Evolutionary conservation across 495 filamentous ascomycete species (phyloP).

Genomic region (Annulohypoxylon moriforme): DNA sequence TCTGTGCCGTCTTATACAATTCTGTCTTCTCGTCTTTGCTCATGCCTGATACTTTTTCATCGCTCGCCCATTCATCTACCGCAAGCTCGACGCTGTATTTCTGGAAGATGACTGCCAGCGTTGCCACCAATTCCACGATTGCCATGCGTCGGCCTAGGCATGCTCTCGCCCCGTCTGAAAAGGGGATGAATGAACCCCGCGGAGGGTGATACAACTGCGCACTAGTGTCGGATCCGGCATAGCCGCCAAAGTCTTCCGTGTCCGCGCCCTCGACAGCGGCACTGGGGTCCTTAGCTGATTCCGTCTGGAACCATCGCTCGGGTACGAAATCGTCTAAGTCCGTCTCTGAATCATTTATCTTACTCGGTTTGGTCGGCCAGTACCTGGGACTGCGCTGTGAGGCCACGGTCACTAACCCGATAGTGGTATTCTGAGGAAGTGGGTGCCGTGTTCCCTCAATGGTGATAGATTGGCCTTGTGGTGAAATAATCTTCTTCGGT

Average conservation of each 20-base stretch:
- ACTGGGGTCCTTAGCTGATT: constrained; percentile 1
- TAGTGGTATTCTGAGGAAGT: constrained; percentile 60
- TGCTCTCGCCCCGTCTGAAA: constrained; percentile 75
- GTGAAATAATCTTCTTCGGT: constrained; percentile 65
- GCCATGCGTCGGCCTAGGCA: constrained; percentile 79
- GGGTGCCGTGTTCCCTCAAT: constrained; percentile 61
- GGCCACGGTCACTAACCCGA: constrained; percentile 60
- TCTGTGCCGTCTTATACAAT: constrained; percentile 65
- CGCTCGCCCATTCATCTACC: constrained; percentile 67
- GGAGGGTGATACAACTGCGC: constrained; percentile 67
- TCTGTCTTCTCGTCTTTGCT: constrained; percentile 56
- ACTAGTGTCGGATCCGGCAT: constrained; percentile 64
- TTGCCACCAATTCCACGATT: constrained; percentile 79
- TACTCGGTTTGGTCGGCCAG: constrained; percentile 66
- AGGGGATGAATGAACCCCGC: constrained; percentile 76
- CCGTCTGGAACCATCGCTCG: constrained; percentile 58
- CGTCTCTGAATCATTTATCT: constrained; percentile 46
- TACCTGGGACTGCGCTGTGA: constrained; percentile 71
- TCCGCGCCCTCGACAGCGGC: constrained; percentile 49
- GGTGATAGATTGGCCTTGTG: constrained; percentile 62
- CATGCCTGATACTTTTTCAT: constrained; percentile 71
- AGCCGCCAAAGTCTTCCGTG: constrained; percentile 66
- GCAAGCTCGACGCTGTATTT: constrained; percentile 74
- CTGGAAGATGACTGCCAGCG: constrained; percentile 72
- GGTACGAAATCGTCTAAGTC: constrained; percentile 62